These are phyloP conservation scores for Seiridium unicorne DNA, from an alignment of 2,329 filamentous ascomycete species.

Conservation along the genomic window DNA sequence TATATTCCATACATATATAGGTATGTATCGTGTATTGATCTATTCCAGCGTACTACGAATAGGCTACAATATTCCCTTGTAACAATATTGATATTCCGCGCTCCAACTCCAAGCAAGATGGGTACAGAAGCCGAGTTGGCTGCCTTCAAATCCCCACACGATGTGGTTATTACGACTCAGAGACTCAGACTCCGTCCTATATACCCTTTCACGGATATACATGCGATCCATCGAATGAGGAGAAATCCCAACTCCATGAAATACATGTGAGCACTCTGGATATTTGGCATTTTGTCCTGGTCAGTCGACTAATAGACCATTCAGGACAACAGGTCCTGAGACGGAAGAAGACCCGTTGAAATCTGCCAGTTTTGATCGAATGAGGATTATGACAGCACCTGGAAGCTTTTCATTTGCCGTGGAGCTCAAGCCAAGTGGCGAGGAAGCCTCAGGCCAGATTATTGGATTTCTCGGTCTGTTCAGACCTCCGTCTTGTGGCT, in stretches of 20 bases:
- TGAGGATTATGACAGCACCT: background rate
- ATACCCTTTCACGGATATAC: constrained; percentile 1
- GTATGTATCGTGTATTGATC: too few relatives aligned
- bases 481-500: background rate
- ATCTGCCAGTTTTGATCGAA: background rate
- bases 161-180: background rate
- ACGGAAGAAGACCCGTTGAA: constrained; percentile 3
- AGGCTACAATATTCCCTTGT: too few relatives aligned
- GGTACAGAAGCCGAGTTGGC: constrained; percentile 4
- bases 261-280: background rate
- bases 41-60: too few relatives aligned
- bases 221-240: background rate
- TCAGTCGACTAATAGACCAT: background rate
- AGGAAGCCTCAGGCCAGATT: background rate
- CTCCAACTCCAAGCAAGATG: background rate
- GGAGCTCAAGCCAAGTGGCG: background rate
- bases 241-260: background rate
- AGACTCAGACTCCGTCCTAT: background rate
- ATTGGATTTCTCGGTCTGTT: background rate
- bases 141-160: background rate
- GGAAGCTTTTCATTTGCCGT: constrained; percentile 2
- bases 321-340: background rate
- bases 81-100: too few relatives aligned
- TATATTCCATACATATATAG: too few relatives aligned
- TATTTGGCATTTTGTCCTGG: background rate